Evolutionary conservation across 768 basidiomycete genomes (phyloP), one percentile per base, ranked within the genome.

Genomic region (Leucocoprinus birnbaumii): DNA sequence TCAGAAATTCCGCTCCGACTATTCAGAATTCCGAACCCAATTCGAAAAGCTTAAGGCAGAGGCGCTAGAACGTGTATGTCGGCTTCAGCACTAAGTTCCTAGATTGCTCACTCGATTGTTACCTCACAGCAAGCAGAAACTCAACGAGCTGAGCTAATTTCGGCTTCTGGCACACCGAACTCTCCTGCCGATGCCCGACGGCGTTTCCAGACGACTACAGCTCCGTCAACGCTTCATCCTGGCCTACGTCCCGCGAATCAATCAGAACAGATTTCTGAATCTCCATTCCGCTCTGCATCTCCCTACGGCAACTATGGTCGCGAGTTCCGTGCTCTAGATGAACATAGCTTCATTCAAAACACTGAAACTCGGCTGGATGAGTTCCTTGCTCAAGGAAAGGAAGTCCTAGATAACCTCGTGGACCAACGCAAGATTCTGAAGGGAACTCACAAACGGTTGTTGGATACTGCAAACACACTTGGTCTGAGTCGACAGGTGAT

Each of bases 401-500:
- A 94, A 31, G 94, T 93, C 18, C 70, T 97, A 63, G 92, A 96
- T 59, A 96, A 94, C 66, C 73, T 99, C 35, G 84, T 91, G 43
- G 95, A 94, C 66, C 97, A 99, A 71, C 77, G 93, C 57, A 89
- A 89, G 65, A 84, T 98, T 68, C 75, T 99, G 56, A 98, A 98
- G 70, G 95, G 93, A n/a, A 98, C 97, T 0, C 89, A 92, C 66
- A 80, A 85, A 61, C 79, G 91, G 52, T 70, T 99, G 48, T 71
- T 97, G 54, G 88, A 91, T 66, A 88, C 93, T 41, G 97, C 95
- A 45, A 98, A 97, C 69, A 97, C 94, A 22, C 71, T 99, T 56
- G 97, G 97, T 0, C 72, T 98, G 66, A 94, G 94, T 68, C 80
- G 94, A 57, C 83, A 96, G 66, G 95, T 96, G 31, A 98, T 99